Percentiles rank a stretch among this genome's conserved stretches.
phyloP scores from a whole-genome alignment of 2,329 filamentous ascomycete species.

The Cordyceps cicadae region DNA sequence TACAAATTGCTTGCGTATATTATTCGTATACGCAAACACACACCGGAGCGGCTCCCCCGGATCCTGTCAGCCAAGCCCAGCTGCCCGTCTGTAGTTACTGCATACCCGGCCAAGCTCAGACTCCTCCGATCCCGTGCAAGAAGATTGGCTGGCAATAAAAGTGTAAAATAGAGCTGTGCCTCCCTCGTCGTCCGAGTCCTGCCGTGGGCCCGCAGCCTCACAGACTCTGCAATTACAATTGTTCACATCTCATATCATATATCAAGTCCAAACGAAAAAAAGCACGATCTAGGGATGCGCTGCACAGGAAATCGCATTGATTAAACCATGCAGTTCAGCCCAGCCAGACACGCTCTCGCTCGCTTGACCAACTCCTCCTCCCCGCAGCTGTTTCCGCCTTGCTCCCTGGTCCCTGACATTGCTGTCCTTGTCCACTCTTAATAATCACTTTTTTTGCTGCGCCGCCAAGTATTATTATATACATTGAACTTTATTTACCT shows the following conservation, averaged over 20 bases:
- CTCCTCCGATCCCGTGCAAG: not conserved
- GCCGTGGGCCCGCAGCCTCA: not conserved
- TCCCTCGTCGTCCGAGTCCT: not conserved
- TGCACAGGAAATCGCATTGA: not conserved
- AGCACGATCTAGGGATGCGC: not conserved
- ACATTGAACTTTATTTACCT: too few relatives aligned
- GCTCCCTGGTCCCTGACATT: not conserved
- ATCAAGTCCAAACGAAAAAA: too few relatives aligned
- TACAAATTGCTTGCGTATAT: too few relatives aligned
- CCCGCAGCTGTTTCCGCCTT: not conserved
- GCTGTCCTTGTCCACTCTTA: too few relatives aligned
- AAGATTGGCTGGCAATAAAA: not conserved
- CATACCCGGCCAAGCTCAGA: too few relatives aligned
- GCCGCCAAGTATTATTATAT: not conserved
- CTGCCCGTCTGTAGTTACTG: too few relatives aligned
- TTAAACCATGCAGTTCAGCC: not conserved
- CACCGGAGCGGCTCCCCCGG: too few relatives aligned
- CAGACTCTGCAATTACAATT: not conserved
- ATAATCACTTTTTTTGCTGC: not conserved
- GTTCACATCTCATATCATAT: too few relatives aligned
- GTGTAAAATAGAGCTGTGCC: not conserved
- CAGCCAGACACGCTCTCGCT: not conserved
- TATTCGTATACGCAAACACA: too few relatives aligned
- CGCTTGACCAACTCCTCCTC: not conserved
- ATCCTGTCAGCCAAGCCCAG: too few relatives aligned